These are phyloP conservation scores for Fusarium pilosicola DNA, from an alignment of 2,329 filamentous ascomycete species.

Conservation along the genomic window DNA sequence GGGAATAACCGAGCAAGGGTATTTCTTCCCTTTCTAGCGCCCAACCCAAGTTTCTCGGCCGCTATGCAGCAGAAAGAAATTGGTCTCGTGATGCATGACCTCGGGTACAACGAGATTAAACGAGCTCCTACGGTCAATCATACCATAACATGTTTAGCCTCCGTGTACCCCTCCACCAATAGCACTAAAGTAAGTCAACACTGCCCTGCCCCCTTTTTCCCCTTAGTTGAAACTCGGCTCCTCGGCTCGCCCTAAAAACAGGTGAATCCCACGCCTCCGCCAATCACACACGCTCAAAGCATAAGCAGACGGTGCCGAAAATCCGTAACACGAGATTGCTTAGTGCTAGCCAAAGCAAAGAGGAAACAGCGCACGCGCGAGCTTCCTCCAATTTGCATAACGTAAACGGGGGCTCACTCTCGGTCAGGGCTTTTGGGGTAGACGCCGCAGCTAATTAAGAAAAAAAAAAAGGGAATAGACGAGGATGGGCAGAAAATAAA, in stretches of 20 bases:
- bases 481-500: no score
- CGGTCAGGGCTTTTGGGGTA: neutral
- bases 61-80: neutral
- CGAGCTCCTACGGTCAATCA: neutral
- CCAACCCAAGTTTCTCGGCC: neutral
- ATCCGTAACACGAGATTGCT: conserved; percentile 26
- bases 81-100: neutral
- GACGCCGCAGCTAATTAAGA: neutral
- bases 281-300: neutral
- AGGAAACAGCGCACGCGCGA: conserved; percentile 21
- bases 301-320: conserved; percentile 22
- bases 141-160: neutral
- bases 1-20: conserved; percentile 14
- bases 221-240: neutral
- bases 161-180: neutral
- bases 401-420: neutral
- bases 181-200: neutral
- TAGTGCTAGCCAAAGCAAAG: conserved; percentile 1
- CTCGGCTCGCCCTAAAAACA: neutral
- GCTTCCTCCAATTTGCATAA: conserved; percentile 12
- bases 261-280: neutral
- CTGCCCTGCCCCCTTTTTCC: neutral
- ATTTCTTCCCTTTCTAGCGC: neutral
- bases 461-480: neutral
- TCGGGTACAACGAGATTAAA: neutral